Evolutionary conservation across 2,329 filamentous ascomycete species (phyloP).

Genomic region (Nothophoma quercina): DNA sequence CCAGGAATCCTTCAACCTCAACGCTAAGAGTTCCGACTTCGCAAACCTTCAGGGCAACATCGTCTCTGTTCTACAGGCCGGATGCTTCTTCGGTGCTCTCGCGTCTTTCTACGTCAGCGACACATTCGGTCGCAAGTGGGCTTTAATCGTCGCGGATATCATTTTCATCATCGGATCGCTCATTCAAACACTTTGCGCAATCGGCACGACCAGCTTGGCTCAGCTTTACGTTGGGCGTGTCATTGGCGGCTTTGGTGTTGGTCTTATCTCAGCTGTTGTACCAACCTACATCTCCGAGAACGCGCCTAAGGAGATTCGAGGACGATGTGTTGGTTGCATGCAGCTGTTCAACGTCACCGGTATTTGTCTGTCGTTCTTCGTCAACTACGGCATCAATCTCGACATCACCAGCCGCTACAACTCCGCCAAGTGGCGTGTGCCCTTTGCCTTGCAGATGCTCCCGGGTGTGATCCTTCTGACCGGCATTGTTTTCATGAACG

Average conservation of each 20-base stretch:
- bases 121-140: slow-evolving; percentile 51
- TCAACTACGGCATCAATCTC: slow-evolving; percentile 60
- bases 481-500: slow-evolving; percentile 61
- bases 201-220: slow-evolving; percentile 44
- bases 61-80: slow-evolving; percentile 54
- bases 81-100: slow-evolving; percentile 56
- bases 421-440: slow-evolving; percentile 62
- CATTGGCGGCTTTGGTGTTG: slow-evolving; percentile 56
- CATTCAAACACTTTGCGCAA: slow-evolving; percentile 51
- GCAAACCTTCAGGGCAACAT: slow-evolving; percentile 54
- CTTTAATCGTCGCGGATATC: slow-evolving; percentile 52
- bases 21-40: slow-evolving; percentile 43
- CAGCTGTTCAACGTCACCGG: slow-evolving; percentile 55
- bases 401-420: slow-evolving; percentile 51
- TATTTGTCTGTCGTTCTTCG: slow-evolving; percentile 61
- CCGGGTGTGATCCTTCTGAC: slow-evolving; percentile 59
- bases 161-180: slow-evolving; percentile 54
- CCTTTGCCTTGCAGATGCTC: slow-evolving; percentile 61
- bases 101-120: slow-evolving; percentile 54
- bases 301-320: slow-evolving; percentile 52
- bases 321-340: slow-evolving; percentile 50
- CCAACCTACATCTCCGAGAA: slow-evolving; percentile 57
- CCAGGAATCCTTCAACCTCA: slow-evolving; percentile 52
- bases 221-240: slow-evolving; percentile 54
- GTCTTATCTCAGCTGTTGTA: slow-evolving; percentile 53